Conservation (phyloP, 768 basidiomycete genomes). For the Leccinum ochraceum region DNA sequence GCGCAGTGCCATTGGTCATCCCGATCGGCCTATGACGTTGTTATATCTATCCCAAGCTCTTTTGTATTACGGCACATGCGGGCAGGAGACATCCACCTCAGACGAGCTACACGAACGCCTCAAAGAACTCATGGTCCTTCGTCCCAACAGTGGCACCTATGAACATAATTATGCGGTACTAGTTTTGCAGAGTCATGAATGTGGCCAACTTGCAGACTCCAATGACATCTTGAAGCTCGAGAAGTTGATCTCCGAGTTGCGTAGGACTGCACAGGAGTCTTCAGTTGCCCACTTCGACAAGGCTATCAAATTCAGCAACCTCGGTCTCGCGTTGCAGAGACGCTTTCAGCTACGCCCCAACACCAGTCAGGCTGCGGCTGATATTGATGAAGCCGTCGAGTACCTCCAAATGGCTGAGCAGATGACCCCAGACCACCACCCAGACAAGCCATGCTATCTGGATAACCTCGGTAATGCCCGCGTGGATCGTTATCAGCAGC, state of each 20-base stretch:
- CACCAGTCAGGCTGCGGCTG: not conserved
- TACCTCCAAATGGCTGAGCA: not conserved
- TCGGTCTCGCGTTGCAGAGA: conserved; percentile 2
- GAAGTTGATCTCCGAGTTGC: not conserved
- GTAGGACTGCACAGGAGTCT: not conserved
- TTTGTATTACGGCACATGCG: conserved; percentile 1
- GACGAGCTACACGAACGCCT: not conserved
- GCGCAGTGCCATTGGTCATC: not conserved
- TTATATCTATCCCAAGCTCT: conserved; percentile 11
- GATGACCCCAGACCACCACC: not conserved
- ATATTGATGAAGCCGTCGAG: not conserved
- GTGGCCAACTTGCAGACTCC: not conserved
- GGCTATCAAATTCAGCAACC: conserved; percentile 2
- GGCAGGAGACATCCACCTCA: not conserved
- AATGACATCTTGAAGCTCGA: not conserved
- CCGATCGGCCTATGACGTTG: conserved; percentile 10
- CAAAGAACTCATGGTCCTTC: not conserved
- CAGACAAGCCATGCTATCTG: not conserved
- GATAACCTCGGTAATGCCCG: not conserved
- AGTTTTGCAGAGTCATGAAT: conserved; percentile 1
- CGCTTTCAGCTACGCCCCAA: not conserved
- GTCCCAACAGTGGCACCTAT: not conserved
- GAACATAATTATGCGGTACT: conserved; percentile 2
- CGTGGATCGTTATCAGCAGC: not conserved
- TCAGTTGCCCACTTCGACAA: conserved; percentile 2